Evolutionary conservation across 768 basidiomycete species (phyloP).

Genomic region (Panellus pusillus): DNA sequence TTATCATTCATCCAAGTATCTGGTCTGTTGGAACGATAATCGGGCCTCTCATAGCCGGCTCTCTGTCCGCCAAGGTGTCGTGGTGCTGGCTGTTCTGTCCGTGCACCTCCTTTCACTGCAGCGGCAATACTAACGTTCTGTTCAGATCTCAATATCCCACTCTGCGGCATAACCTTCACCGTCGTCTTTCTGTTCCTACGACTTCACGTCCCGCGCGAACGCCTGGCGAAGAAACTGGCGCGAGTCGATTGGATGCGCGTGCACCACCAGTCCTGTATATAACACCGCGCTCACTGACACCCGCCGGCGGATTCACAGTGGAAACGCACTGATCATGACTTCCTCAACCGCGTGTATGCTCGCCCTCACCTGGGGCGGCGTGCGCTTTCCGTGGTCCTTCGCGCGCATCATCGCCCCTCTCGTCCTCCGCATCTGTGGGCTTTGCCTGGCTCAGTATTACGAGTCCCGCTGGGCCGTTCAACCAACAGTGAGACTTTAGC

Average conservation of each 20-base stretch:
- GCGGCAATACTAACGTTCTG: background rate
- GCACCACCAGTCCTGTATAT: background rate
- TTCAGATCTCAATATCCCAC: conserved; percentile 34
- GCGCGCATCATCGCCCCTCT: background rate
- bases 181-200: conserved; percentile 24
- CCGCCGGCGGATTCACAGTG: too few species aligned
- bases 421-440: background rate
- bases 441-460: background rate
- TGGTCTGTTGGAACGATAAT: background rate
- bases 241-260: conserved; percentile 36
- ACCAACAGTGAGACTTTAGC: background rate
- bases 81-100: conserved; percentile 41
- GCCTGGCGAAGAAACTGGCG: conserved; percentile 25
- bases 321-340: background rate
- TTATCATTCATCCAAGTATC: background rate
- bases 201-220: conserved; percentile 22
- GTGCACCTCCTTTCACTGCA: too few species aligned
- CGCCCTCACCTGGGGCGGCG: background rate
- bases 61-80: conserved; percentile 25
- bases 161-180: conserved; percentile 23
- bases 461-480: background rate
- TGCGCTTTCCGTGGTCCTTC: background rate
- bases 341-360: background rate
- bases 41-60: conserved; percentile 24
- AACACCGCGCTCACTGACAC: background rate